Percentiles rank a stretch among this genome's conserved stretches.
Conservation (phyloP, 176 grass and related monocot genomes). For the Pontederia paniculata region DNA sequence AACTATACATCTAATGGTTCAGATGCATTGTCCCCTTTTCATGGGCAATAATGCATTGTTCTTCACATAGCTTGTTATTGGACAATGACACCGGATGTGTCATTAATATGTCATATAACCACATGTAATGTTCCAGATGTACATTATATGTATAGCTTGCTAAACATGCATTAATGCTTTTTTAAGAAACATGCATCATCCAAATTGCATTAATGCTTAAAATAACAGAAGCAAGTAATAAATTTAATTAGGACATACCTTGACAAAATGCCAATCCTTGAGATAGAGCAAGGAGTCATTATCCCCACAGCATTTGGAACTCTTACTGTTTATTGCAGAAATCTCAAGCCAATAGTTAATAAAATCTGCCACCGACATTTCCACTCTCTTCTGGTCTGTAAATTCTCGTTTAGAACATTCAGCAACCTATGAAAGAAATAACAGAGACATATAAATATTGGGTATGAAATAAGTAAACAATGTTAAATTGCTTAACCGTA, state of each 20-base stretch:
- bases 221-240: background rate
- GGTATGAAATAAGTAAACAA: background rate
- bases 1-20: no score
- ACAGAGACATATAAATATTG: no score
- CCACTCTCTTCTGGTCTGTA: conserved; percentile 66
- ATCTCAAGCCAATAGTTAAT: conserved; percentile 36
- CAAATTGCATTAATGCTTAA: no score
- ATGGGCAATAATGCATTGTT: no score
- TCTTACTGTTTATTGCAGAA: conserved; percentile 1
- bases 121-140: no score
- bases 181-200: no score
- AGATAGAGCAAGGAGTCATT: conserved; percentile 46
- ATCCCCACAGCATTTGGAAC: conserved; percentile 9
- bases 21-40: no score
- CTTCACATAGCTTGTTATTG: no score
- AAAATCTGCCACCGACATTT: conserved; percentile 71
- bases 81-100: no score
- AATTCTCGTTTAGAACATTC: conserved; percentile 62
- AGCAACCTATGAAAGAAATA: conserved; percentile 43
- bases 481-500: background rate
- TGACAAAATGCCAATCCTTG: conserved; percentile 96
- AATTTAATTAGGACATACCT: conserved; percentile 26
- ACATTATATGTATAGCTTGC: no score
- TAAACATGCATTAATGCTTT: no score
- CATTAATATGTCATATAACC: no score